These are phyloP conservation scores for Moelleriella libera DNA, from an alignment of 2,329 filamentous ascomycete species.

Conservation along the genomic window DNA sequence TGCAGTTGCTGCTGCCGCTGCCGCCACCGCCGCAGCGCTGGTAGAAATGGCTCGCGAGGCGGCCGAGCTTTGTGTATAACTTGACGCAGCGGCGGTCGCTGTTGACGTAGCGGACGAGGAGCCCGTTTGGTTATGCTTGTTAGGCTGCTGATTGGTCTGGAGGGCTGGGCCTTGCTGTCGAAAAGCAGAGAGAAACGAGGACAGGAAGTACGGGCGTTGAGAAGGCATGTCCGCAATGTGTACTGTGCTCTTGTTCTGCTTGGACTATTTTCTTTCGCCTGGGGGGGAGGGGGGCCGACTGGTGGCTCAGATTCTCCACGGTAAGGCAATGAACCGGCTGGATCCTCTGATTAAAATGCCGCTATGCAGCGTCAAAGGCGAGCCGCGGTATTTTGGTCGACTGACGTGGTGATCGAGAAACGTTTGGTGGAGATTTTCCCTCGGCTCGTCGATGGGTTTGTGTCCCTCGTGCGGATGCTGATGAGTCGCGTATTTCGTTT, in stretches of 20 bases:
- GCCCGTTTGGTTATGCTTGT: conserved; percentile 18
- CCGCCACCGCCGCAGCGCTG: conserved; percentile 9
- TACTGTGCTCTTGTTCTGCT: too few species aligned
- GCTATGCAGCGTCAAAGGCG: too few species aligned
- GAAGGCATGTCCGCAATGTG: conserved; percentile 25
- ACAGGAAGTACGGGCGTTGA: conserved; percentile 41
- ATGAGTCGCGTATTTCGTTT: not conserved
- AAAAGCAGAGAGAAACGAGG: conserved; percentile 41
- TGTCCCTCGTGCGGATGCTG: too few species aligned
- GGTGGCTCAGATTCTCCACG: not conserved
- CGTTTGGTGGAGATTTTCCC: too few species aligned
- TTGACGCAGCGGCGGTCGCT: not conserved
- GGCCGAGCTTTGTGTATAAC: conserved; percentile 8
- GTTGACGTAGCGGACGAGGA: conserved; percentile 3
- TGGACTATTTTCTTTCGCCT: not conserved
- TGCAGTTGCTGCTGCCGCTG: conserved; percentile 12
- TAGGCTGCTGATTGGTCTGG: conserved; percentile 18
- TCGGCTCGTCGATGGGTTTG: too few species aligned
- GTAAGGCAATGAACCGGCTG: too few species aligned
- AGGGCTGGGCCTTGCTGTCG: conserved; percentile 28
- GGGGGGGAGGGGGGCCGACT: not conserved
- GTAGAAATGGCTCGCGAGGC: conserved; percentile 10
- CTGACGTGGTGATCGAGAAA: too few species aligned
- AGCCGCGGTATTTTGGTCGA: too few species aligned
- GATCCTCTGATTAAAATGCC: too few species aligned